Percentiles rank a stretch among this genome's conserved stretches.
These are phyloP conservation scores for Ceratobasidium sp. DNA, from an alignment of 1,284 basidiomycete genomes.

Conservation along the genomic window DNA sequence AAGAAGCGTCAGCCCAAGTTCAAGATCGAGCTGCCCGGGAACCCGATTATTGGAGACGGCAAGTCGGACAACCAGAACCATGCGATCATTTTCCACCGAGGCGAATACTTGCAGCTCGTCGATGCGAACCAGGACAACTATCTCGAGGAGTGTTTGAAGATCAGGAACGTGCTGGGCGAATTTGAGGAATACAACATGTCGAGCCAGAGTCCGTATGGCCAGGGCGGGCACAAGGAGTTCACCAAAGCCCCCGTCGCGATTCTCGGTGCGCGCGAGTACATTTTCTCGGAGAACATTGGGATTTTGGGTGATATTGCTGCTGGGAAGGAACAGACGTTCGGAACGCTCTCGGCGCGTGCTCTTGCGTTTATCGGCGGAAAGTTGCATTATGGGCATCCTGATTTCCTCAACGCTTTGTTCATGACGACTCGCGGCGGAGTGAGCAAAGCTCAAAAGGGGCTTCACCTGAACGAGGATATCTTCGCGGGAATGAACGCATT, in stretches of 20 bases:
- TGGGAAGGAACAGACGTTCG: slow-evolving; percentile 99
- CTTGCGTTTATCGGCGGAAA: slow-evolving; percentile 99
- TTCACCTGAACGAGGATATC: slow-evolving; percentile 99
- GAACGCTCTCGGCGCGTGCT: slow-evolving; percentile 93
- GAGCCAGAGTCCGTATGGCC: slow-evolving; percentile 89
- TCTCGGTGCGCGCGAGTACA: slow-evolving; percentile 98
- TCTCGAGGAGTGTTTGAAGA: slow-evolving; percentile 99
- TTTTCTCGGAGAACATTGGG: slow-evolving; percentile 99
- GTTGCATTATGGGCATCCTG: slow-evolving; percentile 98
- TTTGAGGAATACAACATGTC: slow-evolving; percentile 95
- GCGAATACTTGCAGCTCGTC: slow-evolving; percentile 98
- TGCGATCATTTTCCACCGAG: slow-evolving; percentile 98
- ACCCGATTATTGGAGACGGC: slow-evolving; percentile 98
- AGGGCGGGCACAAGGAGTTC: slow-evolving; percentile 89
- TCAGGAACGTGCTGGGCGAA: slow-evolving; percentile 96
- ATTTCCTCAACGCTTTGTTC: slow-evolving; percentile 98
- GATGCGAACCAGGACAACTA: slow-evolving; percentile 99
- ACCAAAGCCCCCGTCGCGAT: slow-evolving; percentile 92
- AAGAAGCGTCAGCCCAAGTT: slow-evolving; percentile 95
- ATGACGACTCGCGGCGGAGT: slow-evolving; percentile 99
- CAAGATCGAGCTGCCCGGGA: slow-evolving; percentile 97
- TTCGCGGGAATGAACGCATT: slow-evolving; percentile 99
- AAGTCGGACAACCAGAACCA: slow-evolving; percentile 99
- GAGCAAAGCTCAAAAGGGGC: slow-evolving; percentile 98
- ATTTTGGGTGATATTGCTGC: slow-evolving; percentile 98